Conservation (phyloP, 441 rosid genomes). For the Populus hybrid region DNA sequence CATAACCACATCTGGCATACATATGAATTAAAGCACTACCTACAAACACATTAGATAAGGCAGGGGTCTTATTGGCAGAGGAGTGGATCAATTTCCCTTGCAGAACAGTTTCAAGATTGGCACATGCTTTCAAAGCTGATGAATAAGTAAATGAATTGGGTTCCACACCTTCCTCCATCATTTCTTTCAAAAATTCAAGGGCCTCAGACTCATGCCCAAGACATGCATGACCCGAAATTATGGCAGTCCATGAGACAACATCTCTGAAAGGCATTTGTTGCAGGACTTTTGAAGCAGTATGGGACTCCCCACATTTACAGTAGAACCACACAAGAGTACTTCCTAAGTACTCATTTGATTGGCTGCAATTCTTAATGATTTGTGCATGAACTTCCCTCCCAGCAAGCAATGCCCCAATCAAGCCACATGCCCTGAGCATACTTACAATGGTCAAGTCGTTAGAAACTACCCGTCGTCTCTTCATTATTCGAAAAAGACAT, state of each 20-base stretch:
- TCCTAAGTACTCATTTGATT: constrained; percentile 54
- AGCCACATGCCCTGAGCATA: constrained; percentile 78
- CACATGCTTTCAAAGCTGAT: constrained; percentile 75
- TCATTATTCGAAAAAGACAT: constrained; percentile 63
- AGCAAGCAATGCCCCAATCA: constrained; percentile 44
- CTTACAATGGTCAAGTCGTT: constrained; percentile 71
- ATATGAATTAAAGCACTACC: constrained; percentile 75
- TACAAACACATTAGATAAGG: constrained; percentile 61
- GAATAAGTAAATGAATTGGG: constrained; percentile 80
- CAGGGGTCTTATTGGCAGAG: constrained; percentile 59
- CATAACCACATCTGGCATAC: constrained; percentile 77
- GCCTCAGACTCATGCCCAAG: constrained; percentile 76
- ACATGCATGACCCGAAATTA: constrained; percentile 74
- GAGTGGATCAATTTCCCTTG: constrained; percentile 75
- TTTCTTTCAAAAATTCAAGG: constrained; percentile 63
- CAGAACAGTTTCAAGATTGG: constrained; percentile 53
- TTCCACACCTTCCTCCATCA: constrained; percentile 84
- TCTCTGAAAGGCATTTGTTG: constrained; percentile 68
- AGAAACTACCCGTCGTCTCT: constrained; percentile 52
- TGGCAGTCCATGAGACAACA: constrained; percentile 89
- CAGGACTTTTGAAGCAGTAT: constrained; percentile 55
- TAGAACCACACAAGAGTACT: constrained; percentile 86
- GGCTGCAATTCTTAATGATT: constrained; percentile 48
- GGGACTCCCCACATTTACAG: constrained; percentile 67
- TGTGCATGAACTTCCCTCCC: constrained; percentile 83